A percentile compares a stretch with the other conserved stretches of the same genome.
phyloP scores from a whole-genome alignment of 257 asterid genomes.

The Plectranthus barbatus region DNA sequence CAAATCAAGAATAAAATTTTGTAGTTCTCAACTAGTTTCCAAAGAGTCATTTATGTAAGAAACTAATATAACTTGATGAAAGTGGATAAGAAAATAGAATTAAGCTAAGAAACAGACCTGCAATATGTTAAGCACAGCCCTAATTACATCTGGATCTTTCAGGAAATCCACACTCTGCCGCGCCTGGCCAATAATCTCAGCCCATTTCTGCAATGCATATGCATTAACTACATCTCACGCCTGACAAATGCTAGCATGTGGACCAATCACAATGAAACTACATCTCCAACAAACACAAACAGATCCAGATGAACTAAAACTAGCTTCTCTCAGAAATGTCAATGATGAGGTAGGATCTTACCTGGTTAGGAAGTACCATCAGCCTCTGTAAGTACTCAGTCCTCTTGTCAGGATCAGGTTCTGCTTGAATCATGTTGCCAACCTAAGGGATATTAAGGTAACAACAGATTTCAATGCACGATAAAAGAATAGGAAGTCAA shows the following conservation, averaged over 20 bases:
- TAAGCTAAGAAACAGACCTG: constrained; percentile 51
- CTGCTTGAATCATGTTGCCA: constrained; percentile 93
- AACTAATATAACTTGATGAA: background rate
- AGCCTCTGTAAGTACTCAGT: constrained; percentile 83
- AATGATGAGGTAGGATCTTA: constrained; percentile 10
- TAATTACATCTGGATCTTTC: constrained; percentile 82
- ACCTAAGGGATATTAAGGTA: constrained; percentile 41
- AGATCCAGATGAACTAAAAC: background rate
- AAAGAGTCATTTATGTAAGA: background rate
- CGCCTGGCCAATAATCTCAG: constrained; percentile 89
- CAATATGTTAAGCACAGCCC: constrained; percentile 89
- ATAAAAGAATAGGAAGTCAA: background rate
- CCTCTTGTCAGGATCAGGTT: constrained; percentile 82
- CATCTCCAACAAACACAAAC: too few species aligned
- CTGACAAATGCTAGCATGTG: background rate
- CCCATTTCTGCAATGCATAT: constrained; percentile 72
- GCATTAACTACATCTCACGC: constrained; percentile 19
- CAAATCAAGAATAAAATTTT: background rate
- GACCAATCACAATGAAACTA: background rate
- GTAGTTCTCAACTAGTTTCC: background rate
- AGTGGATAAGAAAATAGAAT: background rate
- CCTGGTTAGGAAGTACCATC: constrained; percentile 97
- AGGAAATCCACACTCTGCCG: constrained; percentile 79
- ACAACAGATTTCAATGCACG: background rate
- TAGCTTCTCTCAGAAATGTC: constrained; percentile 1